phyloP scores from a whole-genome alignment of 2,329 filamentous ascomycete genomes.

The Penicillium sp. region DNA sequence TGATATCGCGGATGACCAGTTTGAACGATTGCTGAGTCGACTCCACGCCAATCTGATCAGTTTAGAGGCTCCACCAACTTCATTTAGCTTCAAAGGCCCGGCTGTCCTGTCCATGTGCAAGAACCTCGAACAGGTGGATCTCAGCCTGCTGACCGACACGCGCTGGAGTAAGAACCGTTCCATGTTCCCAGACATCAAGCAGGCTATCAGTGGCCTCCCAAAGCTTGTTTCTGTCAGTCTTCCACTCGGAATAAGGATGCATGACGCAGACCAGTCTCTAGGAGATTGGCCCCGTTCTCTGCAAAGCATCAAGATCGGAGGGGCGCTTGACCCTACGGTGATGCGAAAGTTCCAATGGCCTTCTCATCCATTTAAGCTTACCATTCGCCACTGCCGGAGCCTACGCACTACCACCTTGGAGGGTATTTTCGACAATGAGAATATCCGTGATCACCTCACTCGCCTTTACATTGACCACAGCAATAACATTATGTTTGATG shows the following conservation, averaged over 20 bases:
- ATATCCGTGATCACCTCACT: neutral
- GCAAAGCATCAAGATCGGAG: neutral
- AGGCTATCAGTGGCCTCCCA: slow-evolving; percentile 46
- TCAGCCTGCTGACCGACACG: slow-evolving; percentile 46
- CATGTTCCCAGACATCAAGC: slow-evolving; percentile 47
- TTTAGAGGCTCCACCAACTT: slow-evolving; percentile 56
- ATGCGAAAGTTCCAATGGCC: slow-evolving; percentile 1
- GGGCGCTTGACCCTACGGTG: neutral
- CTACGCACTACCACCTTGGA: neutral
- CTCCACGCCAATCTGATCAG: slow-evolving; percentile 50
- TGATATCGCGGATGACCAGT: slow-evolving; percentile 55
- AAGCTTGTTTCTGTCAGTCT: slow-evolving; percentile 46
- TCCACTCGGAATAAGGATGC: slow-evolving; percentile 19
- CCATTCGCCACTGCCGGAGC: neutral
- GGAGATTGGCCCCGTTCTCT: slow-evolving; percentile 3
- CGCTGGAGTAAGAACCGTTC: slow-evolving; percentile 39
- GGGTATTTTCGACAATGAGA: neutral
- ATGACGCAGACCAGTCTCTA: neutral
- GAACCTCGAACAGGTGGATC: slow-evolving; percentile 48
- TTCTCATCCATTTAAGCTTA: neutral
- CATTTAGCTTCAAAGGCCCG: slow-evolving; percentile 55
- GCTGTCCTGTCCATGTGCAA: slow-evolving; percentile 54
- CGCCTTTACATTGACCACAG: neutral
- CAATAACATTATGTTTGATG: neutral
- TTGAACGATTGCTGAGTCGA: slow-evolving; percentile 53